phyloP scores from a whole-genome alignment of 495 filamentous ascomycete genomes.

The Neurospora sp. region DNA sequence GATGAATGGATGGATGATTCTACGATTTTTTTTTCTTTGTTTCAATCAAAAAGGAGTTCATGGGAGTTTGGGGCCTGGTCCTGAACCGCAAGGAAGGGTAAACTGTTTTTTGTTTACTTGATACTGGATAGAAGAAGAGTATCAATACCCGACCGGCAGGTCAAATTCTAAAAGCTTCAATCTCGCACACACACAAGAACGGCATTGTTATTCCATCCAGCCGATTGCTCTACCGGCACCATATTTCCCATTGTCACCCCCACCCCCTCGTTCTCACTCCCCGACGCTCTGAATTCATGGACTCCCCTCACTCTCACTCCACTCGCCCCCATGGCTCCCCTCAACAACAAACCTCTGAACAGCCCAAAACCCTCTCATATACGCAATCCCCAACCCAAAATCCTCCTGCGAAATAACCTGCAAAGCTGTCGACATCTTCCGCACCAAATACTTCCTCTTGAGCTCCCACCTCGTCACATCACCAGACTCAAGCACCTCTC shows the following conservation, averaged over 20 bases:
- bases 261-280: not conserved
- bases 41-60: not conserved
- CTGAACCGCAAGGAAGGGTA: not conserved
- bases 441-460: slow-evolving; percentile 10
- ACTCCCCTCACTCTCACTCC: not conserved
- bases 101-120: not conserved
- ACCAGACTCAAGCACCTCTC: not conserved
- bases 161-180: not conserved
- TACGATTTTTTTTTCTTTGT: not conserved
- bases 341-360: slow-evolving; percentile 7
- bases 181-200: not conserved
- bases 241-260: not conserved
- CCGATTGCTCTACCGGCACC: not conserved
- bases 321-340: not conserved
- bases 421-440: slow-evolving; percentile 15
- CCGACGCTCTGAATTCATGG: not conserved
- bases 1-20: not conserved
- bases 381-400: slow-evolving; percentile 11
- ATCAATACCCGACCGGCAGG: not conserved
- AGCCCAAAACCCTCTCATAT: slow-evolving; percentile 14
- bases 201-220: not conserved
- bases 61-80: not conserved
- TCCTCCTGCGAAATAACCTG: slow-evolving; percentile 16
- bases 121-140: not conserved
- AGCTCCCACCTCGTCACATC: not conserved